Evolutionary conservation across 257 asterid genomes (phyloP), one percentile per base, ranked within the genome.

Genomic region (Nicotiana obtusifolia): DNA sequence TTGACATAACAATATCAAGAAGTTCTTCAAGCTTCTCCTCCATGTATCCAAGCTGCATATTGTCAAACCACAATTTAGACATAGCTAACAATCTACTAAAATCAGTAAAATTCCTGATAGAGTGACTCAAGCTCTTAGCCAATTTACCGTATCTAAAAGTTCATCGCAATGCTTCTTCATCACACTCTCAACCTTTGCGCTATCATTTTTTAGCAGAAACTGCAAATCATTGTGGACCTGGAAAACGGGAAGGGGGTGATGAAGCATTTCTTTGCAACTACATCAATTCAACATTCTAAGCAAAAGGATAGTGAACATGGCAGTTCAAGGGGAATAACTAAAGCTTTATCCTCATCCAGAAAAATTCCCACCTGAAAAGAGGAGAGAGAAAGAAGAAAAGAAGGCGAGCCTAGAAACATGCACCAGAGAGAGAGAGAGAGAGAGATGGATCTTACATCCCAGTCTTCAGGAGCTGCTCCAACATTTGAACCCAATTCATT

Each of bases 1-100:
- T 91, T 22, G 92, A 82, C 91, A 88, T 89, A 62, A 86, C 82
- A 56, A 31, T 67, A 84, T 91, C 84, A 62, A 94, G 89, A 82
- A 92, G 86, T 81, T 88, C 94, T 81, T 94, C 96, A 60, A 94
- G 91, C 77, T 88, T 91, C 89, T 82, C 87, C 89, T 93, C 97
- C 97, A 93, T 94, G 91, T 88, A 86, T 60, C 76, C 62, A 78
- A 94, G 87, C 98, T 94, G 90, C 73, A 75, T 47, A 73, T 47
- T 49, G 41, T 75, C 62, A 60, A 49, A 75, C 80, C 61, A 49
- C 62, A 49, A 30, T 49, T 75, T 75, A 75, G 62, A 24, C n/a
- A 71, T 44, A 20, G 26, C 59, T 75, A 9, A 41, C 33, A 13
- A 77, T 30, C 54, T 52, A 65, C 49, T 77, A 15, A 19, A 76